Evolutionary conservation across 192 early-diverging fungal species (phyloP).

Genomic region (Polychytrium aggregatum): DNA sequence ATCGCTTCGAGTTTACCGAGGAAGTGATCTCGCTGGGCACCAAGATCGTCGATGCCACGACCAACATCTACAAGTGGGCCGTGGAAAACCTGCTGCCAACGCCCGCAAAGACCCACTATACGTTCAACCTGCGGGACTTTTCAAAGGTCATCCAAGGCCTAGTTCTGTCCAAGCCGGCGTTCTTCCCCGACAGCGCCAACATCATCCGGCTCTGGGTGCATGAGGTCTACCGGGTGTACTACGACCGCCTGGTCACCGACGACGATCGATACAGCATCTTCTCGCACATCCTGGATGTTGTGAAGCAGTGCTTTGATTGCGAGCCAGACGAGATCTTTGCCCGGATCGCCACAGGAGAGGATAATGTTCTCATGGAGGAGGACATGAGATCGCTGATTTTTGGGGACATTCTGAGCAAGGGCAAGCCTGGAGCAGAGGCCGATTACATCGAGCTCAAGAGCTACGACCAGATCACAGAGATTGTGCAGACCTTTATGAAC

Average conservation of each 20-base stretch:
- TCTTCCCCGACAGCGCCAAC: constrained; percentile 21
- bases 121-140: constrained; percentile 54
- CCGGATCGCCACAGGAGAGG: constrained; percentile 26
- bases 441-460: constrained; percentile 43
- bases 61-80: constrained; percentile 40
- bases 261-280: constrained; percentile 41
- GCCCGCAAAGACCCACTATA: constrained; percentile 56
- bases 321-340: constrained; percentile 38
- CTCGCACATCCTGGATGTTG: constrained; percentile 22
- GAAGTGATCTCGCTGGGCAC: constrained; percentile 28
- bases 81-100: constrained; percentile 48
- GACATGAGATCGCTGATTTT: constrained; percentile 42
- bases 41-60: constrained; percentile 32
- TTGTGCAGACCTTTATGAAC: constrained; percentile 23
- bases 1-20: constrained; percentile 37
- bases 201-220: constrained; percentile 47
- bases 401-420: constrained; percentile 35
- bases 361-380: constrained; percentile 42
- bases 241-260: constrained; percentile 44
- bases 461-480: constrained; percentile 38
- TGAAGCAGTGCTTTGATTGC: constrained; percentile 29
- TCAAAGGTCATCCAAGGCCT: constrained; percentile 46
- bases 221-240: constrained; percentile 46
- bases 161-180: constrained; percentile 34
- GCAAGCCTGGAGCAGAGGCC: constrained; percentile 16